Base-by-base conservation (phyloP, 108 stramenopile genomes). In the Nitzschia sp. region DNA sequence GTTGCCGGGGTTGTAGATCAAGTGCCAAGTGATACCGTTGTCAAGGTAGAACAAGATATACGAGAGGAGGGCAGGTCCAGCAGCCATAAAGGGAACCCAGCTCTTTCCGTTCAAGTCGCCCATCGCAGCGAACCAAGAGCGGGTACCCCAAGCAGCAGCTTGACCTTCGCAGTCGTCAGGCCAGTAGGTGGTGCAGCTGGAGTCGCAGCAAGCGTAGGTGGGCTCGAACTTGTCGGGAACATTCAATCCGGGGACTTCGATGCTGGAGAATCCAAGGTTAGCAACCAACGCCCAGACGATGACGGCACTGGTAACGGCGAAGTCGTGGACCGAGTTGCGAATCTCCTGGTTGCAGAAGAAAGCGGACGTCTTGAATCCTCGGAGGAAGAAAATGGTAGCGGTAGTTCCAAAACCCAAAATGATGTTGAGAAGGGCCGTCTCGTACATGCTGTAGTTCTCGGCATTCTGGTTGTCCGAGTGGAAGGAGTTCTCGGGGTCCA, bases 211-310 rank as follows among this genome's bases (percentile, higher is more conserved):
- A n/a, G n/a, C n/a, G n/a, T 59, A 86, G 46, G 82, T 82, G 0
- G 85, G 85, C 6, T 70, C 76, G 46, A 86, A 74, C 5, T 32
- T 31, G 36, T 76, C 75, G 3, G 85, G 85, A 3, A 85, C 84
- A 18, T 82, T 82, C 26, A 85, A 68, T n/a, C n/a, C n/a, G n/a
- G 38, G 38, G 38, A 42, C 38, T 13, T 42, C 38, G 38, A 42
- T 42, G 38, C 74, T 57, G 15, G 24, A 18, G 57, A 70, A 70
- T 19, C 72, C 13, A 24, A 77, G 24, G 25, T 81, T 62, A 26
- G 35, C 72, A 33, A 85, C 64, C 23, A 85, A 6, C 4, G 84
- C 65, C 77, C 59, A 67, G 25, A 76, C 55, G 31, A 80, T 25
- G 31, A 84, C 63, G 15, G 74, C 59, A 17, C 51, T 38, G 11